Conservation (phyloP, 2,329 filamentous ascomycete species). For the Alternaria novae-zelandiae region DNA sequence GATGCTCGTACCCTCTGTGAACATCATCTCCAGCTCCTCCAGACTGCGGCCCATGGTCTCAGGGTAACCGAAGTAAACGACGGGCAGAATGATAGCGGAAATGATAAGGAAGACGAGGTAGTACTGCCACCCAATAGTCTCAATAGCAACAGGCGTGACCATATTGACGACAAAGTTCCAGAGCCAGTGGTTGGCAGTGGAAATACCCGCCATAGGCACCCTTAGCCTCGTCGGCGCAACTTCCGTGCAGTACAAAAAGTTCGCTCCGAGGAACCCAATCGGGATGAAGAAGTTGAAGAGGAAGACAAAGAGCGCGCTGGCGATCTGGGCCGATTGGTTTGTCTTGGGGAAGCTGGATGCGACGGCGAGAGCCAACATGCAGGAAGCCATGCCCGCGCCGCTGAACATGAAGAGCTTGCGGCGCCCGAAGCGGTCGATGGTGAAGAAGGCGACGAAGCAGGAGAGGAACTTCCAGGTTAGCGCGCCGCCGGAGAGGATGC, state of each 20-base stretch:
- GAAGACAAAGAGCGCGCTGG: conserved; percentile 64
- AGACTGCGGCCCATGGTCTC: conserved; percentile 59
- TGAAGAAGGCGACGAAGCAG: conserved; percentile 71
- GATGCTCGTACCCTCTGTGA: conserved; percentile 47
- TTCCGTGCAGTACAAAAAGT: conserved; percentile 67
- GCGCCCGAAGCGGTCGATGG: conserved; percentile 72
- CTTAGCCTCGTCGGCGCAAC: conserved; percentile 60
- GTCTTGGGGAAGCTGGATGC: conserved; percentile 57
- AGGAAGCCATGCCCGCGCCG: conserved; percentile 60
- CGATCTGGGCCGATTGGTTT: conserved; percentile 58
- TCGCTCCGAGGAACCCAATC: conserved; percentile 65
- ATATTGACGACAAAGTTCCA: conserved; percentile 47
- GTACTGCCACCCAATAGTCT: conserved; percentile 60
- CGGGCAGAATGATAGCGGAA: conserved; percentile 53
- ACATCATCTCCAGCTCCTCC: conserved; percentile 53
- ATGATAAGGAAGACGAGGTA: conserved; percentile 60
- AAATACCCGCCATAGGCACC: conserved; percentile 63
- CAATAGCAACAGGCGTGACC: conserved; percentile 51
- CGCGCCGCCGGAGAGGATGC: conserved; percentile 67
- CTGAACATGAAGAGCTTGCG: conserved; percentile 62
- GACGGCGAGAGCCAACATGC: conserved; percentile 62
- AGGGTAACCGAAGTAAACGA: conserved; percentile 56
- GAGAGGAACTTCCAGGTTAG: conserved; percentile 64
- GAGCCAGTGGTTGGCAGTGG: conserved; percentile 60
- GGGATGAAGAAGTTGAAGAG: conserved; percentile 67